A percentile compares a stretch with the other conserved stretches of the same genome.
Conservation (phyloP, 257 asterid genomes). For the Nicotiana tomentosiformis region DNA sequence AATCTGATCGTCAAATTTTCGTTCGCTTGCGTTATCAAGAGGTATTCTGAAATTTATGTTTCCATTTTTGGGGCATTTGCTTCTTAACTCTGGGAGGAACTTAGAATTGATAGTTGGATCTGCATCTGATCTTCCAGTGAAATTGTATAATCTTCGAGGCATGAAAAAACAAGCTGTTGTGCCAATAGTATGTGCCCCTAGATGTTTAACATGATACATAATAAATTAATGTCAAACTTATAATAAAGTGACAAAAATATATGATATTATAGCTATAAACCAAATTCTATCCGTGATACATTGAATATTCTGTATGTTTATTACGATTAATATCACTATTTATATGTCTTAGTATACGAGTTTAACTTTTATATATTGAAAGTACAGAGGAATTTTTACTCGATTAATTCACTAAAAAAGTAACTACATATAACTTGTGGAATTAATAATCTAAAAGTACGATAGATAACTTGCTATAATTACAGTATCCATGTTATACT, state of each 20-base stretch:
- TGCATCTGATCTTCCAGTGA: slow-evolving; percentile 9
- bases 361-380: too few relatives aligned
- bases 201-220: neutral
- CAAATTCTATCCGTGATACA: neutral
- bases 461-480: too few relatives aligned
- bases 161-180: slow-evolving; percentile 44
- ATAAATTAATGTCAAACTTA: neutral
- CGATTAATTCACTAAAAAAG: too few relatives aligned
- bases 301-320: too few relatives aligned
- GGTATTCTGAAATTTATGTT: slow-evolving; percentile 13
- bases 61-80: slow-evolving; percentile 26
- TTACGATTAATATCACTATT: too few relatives aligned
- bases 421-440: too few relatives aligned
- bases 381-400: too few relatives aligned
- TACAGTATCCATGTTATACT: too few relatives aligned
- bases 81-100: slow-evolving; percentile 11
- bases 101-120: slow-evolving; percentile 27
- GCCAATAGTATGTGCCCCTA: slow-evolving; percentile 47
- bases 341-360: too few relatives aligned
- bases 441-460: too few relatives aligned
- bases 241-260: neutral
- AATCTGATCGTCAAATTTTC: slow-evolving; percentile 23
- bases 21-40: slow-evolving; percentile 9
- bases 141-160: slow-evolving; percentile 27
- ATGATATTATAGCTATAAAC: neutral